Conservation (phyloP, 2,329 filamentous ascomycete species). For the Teratosphaeria destructans region DNA sequence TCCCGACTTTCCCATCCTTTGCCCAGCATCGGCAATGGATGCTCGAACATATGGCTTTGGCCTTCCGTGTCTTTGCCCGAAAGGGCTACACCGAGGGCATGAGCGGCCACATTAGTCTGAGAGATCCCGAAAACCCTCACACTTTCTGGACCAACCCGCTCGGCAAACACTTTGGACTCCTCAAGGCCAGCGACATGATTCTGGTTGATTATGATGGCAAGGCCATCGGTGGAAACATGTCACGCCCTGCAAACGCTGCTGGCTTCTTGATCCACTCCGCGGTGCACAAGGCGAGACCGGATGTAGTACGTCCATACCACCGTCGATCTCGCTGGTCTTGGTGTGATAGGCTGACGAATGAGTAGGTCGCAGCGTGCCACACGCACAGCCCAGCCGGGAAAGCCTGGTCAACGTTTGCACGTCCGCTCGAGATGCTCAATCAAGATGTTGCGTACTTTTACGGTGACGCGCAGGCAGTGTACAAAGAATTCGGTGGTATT, state of each 20-base stretch:
- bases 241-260: slow-evolving; percentile 52
- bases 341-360: neutral
- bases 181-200: slow-evolving; percentile 58
- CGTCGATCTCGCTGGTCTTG: neutral
- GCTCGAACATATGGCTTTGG: slow-evolving; percentile 52
- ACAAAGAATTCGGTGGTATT: slow-evolving; percentile 52
- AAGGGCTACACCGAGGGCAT: slow-evolving; percentile 60
- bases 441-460: slow-evolving; percentile 58
- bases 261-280: slow-evolving; percentile 62
- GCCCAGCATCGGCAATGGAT: slow-evolving; percentile 53
- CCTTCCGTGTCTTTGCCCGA: slow-evolving; percentile 58
- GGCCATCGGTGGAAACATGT: slow-evolving; percentile 52
- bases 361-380: slow-evolving; percentile 56
- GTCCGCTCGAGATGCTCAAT: slow-evolving; percentile 59
- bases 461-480: slow-evolving; percentile 52
- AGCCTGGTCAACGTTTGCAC: slow-evolving; percentile 57
- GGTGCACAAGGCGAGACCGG: slow-evolving; percentile 55
- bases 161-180: slow-evolving; percentile 53
- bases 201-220: slow-evolving; percentile 54
- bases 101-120: slow-evolving; percentile 56
- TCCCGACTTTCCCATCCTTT: slow-evolving; percentile 46
- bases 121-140: slow-evolving; percentile 52
- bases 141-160: slow-evolving; percentile 62
- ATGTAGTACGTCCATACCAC: slow-evolving; percentile 45
- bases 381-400: slow-evolving; percentile 56